A percentile compares a stretch with the other conserved stretches of the same genome.
Conservation (phyloP, 371 early-diverging fungal genomes). For the Lichtheimia ornata region DNA sequence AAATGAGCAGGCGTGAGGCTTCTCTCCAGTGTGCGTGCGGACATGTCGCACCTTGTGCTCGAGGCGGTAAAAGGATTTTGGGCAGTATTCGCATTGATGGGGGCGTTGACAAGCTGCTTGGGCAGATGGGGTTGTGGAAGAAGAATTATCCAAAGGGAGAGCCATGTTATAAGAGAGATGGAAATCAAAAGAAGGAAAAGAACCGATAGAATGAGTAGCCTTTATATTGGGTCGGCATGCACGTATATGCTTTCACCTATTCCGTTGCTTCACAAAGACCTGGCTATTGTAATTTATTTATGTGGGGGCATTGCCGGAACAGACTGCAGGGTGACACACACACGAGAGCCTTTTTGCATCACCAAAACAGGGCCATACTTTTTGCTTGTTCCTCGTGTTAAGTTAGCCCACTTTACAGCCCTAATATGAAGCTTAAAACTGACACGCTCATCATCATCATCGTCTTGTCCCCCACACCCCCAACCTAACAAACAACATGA, state of each 20-base stretch:
- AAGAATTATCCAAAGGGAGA: neutral
- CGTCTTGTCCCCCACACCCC: no score
- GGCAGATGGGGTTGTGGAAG: neutral
- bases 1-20: slow-evolving; percentile 75
- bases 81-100: slow-evolving; percentile 74
- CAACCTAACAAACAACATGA: no score
- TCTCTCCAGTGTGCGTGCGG: slow-evolving; percentile 89
- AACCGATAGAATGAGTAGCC: neutral
- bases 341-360: neutral
- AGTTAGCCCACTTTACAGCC: no score
- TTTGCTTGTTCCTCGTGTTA: no score
- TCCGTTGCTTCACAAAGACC: neutral
- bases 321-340: slow-evolving; percentile 2
- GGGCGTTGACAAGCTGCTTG: slow-evolving; percentile 59
- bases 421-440: no score
- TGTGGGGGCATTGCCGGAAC: slow-evolving; percentile 2
- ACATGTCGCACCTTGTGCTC: slow-evolving; percentile 84
- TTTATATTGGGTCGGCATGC: slow-evolving; percentile 2
- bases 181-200: slow-evolving; percentile 4
- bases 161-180: neutral
- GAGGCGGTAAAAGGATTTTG: slow-evolving; percentile 74
- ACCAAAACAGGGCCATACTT: no score
- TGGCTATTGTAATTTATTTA: slow-evolving; percentile 9
- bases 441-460: no score
- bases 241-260: neutral